These are phyloP conservation scores for Colletotrichum tropicale DNA, from an alignment of 2,329 filamentous ascomycete genomes.

Conservation along the genomic window DNA sequence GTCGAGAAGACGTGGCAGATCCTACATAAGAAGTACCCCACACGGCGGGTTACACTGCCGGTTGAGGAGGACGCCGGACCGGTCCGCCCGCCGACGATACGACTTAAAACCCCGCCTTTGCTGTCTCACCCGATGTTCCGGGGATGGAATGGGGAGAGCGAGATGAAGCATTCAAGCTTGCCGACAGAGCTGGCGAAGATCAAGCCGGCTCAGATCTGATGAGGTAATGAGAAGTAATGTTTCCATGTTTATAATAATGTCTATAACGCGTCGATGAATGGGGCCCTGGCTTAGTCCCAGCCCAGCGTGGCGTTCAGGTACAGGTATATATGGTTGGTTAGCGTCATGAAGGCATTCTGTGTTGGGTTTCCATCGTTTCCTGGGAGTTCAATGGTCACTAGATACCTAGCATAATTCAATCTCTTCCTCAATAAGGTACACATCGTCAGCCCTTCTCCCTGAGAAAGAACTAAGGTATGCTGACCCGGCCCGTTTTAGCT, in stretches of 20 bases:
- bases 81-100: slow-evolving; percentile 11
- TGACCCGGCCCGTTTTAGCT: not conserved
- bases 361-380: not conserved
- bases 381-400: not conserved
- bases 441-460: not conserved
- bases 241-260: not conserved
- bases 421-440: not conserved
- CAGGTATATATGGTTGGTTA: not conserved
- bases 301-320: not conserved
- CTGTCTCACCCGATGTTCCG: slow-evolving; percentile 20
- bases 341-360: not conserved
- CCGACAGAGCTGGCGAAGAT: slow-evolving; percentile 10
- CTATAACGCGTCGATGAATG: slow-evolving; percentile 1
- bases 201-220: slow-evolving; percentile 11
- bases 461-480: not conserved
- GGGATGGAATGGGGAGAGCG: not conserved
- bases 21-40: slow-evolving; percentile 16
- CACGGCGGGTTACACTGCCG: slow-evolving; percentile 2
- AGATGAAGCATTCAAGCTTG: slow-evolving; percentile 1
- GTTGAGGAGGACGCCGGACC: slow-evolving; percentile 1
- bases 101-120: slow-evolving; percentile 12
- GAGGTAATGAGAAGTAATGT: not conserved
- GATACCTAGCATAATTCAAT: not conserved
- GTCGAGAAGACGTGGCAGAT: slow-evolving; percentile 18
- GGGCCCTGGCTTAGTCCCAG: not conserved